Evolutionary conservation across 1,139 yeast genomes (phyloP).

Genomic region (Pichiaceae sp.): DNA sequence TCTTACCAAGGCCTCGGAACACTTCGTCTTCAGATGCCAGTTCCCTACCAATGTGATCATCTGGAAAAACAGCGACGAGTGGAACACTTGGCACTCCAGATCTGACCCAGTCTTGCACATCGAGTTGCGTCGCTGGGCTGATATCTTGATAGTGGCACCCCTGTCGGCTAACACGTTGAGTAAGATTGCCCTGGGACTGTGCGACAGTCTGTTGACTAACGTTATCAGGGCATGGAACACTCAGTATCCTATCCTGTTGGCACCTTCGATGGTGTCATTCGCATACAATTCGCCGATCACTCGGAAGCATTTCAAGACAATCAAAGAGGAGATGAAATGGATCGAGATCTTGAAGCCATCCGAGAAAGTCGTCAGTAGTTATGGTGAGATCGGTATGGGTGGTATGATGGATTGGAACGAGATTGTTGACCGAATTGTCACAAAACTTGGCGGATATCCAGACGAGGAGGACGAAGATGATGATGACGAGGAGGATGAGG

Average conservation of each 20-base stretch:
- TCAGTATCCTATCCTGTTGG: conserved; percentile 75
- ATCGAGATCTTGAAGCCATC: conserved; percentile 83
- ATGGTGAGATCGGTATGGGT: conserved; percentile 94
- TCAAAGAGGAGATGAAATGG: conserved; percentile 87
- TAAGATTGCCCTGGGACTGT: conserved; percentile 82
- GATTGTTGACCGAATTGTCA: conserved; percentile 75
- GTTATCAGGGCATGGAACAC: conserved; percentile 92
- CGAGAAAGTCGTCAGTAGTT: conserved; percentile 85
- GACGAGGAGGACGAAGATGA: conserved; percentile 43
- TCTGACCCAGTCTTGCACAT: conserved; percentile 91
- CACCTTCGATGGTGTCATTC: conserved; percentile 92
- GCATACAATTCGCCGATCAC: conserved; percentile 86
- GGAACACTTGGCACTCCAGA: conserved; percentile 79
- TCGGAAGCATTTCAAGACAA: conserved; percentile 64
- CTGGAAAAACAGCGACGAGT: conserved; percentile 90
- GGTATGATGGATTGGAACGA: conserved; percentile 91
- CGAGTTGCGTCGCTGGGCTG: conserved; percentile 94
- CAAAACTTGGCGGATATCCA: conserved; percentile 84
- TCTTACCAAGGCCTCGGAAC: conserved; percentile 75
- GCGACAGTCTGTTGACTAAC: conserved; percentile 81
- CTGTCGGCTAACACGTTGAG: conserved; percentile 85
- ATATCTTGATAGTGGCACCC: conserved; percentile 80
- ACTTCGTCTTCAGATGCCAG: conserved; percentile 56
- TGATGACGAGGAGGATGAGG: conserved; percentile 28
- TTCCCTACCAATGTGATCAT: conserved; percentile 58